These are phyloP conservation scores for Cyclaneusma minus DNA, from an alignment of 2,329 filamentous ascomycete species.

Conservation along the genomic window DNA sequence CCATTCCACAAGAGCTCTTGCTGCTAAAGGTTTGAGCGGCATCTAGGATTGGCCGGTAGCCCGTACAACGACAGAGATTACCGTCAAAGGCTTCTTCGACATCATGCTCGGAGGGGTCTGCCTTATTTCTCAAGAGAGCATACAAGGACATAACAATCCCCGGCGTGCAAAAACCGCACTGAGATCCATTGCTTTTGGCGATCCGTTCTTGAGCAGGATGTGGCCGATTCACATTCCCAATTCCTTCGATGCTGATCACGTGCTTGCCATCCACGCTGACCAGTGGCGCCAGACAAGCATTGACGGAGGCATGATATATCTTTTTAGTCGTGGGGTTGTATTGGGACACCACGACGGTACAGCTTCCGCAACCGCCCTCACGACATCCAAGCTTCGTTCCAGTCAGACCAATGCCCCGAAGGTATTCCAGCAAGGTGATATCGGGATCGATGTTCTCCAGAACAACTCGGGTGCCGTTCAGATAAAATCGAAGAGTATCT, in stretches of 20 bases:
- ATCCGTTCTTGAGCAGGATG: conserved; percentile 87
- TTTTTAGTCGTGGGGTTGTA: conserved; percentile 88
- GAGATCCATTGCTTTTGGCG: conserved; percentile 79
- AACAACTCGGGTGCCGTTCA: conserved; percentile 83
- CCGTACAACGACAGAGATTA: conserved; percentile 89
- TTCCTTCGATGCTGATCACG: conserved; percentile 94
- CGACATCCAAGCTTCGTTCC: conserved; percentile 95
- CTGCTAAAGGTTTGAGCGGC: conserved; percentile 77
- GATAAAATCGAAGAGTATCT: conserved; percentile 79
- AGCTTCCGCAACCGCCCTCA: conserved; percentile 92
- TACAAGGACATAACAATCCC: conserved; percentile 98
- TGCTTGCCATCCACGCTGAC: conserved; percentile 94
- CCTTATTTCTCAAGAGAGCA: conserved; percentile 75
- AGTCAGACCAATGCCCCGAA: conserved; percentile 82
- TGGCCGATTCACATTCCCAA: conserved; percentile 72
- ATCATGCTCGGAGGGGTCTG: conserved; percentile 61
- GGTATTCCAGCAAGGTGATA: conserved; percentile 79
- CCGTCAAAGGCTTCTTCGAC: conserved; percentile 96
- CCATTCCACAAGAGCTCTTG: conserved; percentile 32
- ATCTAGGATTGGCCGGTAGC: conserved; percentile 86
- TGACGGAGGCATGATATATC: conserved; percentile 93
- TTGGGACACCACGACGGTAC: conserved; percentile 88
- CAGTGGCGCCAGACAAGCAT: conserved; percentile 85
- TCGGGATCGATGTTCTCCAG: conserved; percentile 84
- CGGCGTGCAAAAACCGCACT: conserved; percentile 88